A percentile compares a stretch with the other conserved stretches of the same genome.
Conservation (phyloP, 306 rosid species). For the Prunus fruticosa region DNA sequence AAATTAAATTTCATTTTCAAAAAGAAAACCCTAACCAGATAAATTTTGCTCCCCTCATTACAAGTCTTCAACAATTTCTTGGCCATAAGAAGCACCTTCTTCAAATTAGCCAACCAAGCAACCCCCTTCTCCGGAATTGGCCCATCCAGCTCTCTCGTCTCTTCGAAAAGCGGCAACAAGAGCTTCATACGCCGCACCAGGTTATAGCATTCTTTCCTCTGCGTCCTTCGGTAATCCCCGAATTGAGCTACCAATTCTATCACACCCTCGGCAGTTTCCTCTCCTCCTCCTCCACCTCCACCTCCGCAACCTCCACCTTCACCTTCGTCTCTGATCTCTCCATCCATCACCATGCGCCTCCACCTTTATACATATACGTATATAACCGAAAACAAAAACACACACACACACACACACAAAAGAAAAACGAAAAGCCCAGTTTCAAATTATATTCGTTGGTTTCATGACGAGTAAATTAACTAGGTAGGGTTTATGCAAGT, state of each 20-base stretch:
- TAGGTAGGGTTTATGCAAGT: neutral
- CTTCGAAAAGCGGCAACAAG: slow-evolving; percentile 61
- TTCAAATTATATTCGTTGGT: neutral
- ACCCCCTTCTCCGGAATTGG: slow-evolving; percentile 34
- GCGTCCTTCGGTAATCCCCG: slow-evolving; percentile 57
- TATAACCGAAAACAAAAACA: neutral
- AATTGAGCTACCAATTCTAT: slow-evolving; percentile 57
- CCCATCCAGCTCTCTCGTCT: slow-evolving; percentile 46
- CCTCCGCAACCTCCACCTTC: slow-evolving; percentile 7
- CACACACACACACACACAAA: neutral
- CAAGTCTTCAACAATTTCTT: slow-evolving; percentile 51
- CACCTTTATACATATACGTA: neutral
- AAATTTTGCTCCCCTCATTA: slow-evolving; percentile 67
- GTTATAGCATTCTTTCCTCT: slow-evolving; percentile 48
- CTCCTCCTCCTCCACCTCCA: slow-evolving; percentile 24
- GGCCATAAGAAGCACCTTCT: slow-evolving; percentile 41
- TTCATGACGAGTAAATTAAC: neutral
- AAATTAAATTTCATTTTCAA: neutral
- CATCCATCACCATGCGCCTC: slow-evolving; percentile 38
- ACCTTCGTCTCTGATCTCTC: slow-evolving; percentile 15
- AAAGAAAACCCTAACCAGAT: slow-evolving; percentile 34
- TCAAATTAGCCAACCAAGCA: slow-evolving; percentile 47
- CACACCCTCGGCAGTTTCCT: slow-evolving; percentile 29
- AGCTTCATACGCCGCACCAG: slow-evolving; percentile 65
- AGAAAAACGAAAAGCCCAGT: neutral